Evolutionary conservation across 2,329 filamentous ascomycete species (phyloP).

Genomic region (Pestalotiopsis sp.): DNA sequence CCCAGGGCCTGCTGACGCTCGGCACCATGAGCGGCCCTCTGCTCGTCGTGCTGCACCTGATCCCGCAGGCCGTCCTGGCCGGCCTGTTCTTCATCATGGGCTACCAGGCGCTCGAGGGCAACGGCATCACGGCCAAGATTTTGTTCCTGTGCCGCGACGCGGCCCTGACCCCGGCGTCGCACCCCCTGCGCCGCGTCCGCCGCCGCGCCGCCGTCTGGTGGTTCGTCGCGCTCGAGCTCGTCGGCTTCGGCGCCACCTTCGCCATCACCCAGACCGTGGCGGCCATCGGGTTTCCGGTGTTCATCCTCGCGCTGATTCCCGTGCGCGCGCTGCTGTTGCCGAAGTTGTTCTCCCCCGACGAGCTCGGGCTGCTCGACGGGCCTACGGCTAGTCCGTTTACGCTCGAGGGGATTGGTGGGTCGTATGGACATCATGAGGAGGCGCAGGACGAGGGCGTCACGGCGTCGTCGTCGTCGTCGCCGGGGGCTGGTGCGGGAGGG

Average conservation of each 20-base stretch:
- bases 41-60: conserved; percentile 73
- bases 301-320: conserved; percentile 72
- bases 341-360: conserved; percentile 58
- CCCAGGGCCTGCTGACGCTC: conserved; percentile 76
- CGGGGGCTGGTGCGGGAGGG: not conserved
- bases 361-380: conserved; percentile 67
- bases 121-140: conserved; percentile 77
- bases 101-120: conserved; percentile 73
- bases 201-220: conserved; percentile 69
- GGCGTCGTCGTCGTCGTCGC: not conserved
- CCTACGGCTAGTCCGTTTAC: conserved; percentile 76
- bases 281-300: conserved; percentile 78
- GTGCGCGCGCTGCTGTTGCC: conserved; percentile 67
- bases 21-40: conserved; percentile 79
- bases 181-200: conserved; percentile 63
- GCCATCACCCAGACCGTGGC: conserved; percentile 83
- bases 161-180: conserved; percentile 58
- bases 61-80: conserved; percentile 78
- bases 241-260: conserved; percentile 77
- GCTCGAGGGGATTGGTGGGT: conserved; percentile 74
- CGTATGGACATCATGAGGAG: conserved; percentile 46
- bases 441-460: conserved; percentile 9
- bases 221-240: conserved; percentile 69
- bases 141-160: conserved; percentile 70
- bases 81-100: conserved; percentile 88